Evolutionary conservation across 176 grass and related monocot genomes (phyloP).

Genomic region (Secale cereale): DNA sequence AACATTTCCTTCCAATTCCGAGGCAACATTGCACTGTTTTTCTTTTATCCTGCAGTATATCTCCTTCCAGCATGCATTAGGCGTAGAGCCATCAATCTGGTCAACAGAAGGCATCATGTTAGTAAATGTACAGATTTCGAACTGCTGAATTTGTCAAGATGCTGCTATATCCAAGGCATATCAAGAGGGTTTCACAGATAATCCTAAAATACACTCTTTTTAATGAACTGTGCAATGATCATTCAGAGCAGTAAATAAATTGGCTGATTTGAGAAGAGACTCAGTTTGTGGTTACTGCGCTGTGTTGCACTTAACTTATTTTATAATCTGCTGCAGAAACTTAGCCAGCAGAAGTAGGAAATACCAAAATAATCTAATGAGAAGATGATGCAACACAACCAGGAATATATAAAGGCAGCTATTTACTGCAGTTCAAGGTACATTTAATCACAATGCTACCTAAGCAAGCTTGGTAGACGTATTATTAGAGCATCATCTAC

Average conservation of each 20-base stretch:
- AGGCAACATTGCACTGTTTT: slow-evolving; percentile 47
- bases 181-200: slow-evolving; percentile 3
- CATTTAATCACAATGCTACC: slow-evolving; percentile 12
- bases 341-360: neutral
- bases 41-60: slow-evolving; percentile 78
- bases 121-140: slow-evolving; percentile 20
- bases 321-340: neutral
- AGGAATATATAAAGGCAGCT: slow-evolving; percentile 1
- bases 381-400: slow-evolving; percentile 3
- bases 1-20: slow-evolving; percentile 56
- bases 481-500: neutral
- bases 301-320: neutral
- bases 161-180: slow-evolving; percentile 13
- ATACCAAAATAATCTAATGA: neutral
- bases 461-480: neutral
- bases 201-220: slow-evolving; percentile 23
- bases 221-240: neutral
- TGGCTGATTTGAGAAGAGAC: neutral
- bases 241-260: slow-evolving; percentile 10
- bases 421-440: neutral
- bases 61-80: slow-evolving; percentile 95
- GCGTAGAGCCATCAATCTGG: slow-evolving; percentile 86
- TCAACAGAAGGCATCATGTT: slow-evolving; percentile 13
- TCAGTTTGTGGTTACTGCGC: neutral
- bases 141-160: neutral